Conservation (phyloP, 2,329 filamentous ascomycete genomes). For the Diaporthe amygdali region DNA sequence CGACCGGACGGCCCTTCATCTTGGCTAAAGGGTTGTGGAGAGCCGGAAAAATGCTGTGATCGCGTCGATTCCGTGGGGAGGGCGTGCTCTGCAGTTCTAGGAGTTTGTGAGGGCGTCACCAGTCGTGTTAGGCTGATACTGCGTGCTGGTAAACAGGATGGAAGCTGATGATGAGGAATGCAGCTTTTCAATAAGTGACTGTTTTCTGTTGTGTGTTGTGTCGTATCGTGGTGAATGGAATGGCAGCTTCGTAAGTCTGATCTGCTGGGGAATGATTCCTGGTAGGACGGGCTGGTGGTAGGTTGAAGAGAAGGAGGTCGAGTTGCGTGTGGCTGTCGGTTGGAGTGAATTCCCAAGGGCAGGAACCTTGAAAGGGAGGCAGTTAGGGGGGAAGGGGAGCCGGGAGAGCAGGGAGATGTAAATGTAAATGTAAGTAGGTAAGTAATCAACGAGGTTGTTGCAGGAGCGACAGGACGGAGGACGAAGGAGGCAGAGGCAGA, state of each 20-base stretch:
- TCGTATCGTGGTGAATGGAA: not conserved
- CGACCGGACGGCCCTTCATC: slow-evolving; percentile 76
- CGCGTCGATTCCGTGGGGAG: not conserved
- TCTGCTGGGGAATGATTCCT: not conserved
- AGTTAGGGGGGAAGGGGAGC: not conserved
- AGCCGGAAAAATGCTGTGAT: not conserved
- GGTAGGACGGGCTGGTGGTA: no score
- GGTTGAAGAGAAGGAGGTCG: not conserved
- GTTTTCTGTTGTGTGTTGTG: not conserved
- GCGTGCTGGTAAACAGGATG: not conserved
- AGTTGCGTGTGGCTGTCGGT: not conserved
- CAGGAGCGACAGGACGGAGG: not conserved
- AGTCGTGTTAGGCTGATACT: not conserved
- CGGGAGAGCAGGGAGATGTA: not conserved
- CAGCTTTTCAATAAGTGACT: not conserved
- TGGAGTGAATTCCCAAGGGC: not conserved
- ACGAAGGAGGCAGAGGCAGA: not conserved
- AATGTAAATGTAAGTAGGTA: not conserved
- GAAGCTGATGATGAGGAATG: not conserved
- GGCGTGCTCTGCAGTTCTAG: not conserved
- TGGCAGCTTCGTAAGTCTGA: not conserved
- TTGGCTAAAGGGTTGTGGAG: slow-evolving; percentile 30
- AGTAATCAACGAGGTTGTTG: not conserved
- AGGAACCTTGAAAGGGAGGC: not conserved
- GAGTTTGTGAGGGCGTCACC: not conserved